Conservation (phyloP, 2,329 filamentous ascomycete species). For the Shiraia sp. region DNA sequence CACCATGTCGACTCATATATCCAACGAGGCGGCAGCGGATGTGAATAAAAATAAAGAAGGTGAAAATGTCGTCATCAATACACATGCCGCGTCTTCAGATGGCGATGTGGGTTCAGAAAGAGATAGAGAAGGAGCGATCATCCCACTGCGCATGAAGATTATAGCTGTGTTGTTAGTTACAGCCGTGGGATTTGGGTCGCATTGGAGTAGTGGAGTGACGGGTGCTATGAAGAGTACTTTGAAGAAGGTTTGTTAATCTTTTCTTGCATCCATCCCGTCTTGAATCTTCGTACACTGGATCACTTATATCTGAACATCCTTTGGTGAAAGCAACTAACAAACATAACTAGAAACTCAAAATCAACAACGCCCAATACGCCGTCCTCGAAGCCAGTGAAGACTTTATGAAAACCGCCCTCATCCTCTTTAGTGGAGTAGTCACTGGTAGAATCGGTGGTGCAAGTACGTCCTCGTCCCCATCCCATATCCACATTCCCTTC, state of each 20-base stretch:
- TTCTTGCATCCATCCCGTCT: background rate
- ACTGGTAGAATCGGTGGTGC: slow-evolving; percentile 65
- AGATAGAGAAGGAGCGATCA: slow-evolving; percentile 5
- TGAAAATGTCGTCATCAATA: too few relatives aligned
- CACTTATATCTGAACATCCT: too few relatives aligned
- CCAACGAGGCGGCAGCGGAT: too few relatives aligned
- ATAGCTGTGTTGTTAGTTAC: slow-evolving; percentile 56
- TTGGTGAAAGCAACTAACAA: too few relatives aligned
- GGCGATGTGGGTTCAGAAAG: too few relatives aligned
- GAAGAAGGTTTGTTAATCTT: slow-evolving; percentile 51
- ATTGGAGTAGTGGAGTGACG: slow-evolving; percentile 64
- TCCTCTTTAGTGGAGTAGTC: slow-evolving; percentile 58
- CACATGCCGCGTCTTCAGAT: too few relatives aligned
- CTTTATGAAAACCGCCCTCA: slow-evolving; percentile 63
- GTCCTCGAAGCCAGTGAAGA: slow-evolving; percentile 64
- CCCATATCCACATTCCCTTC: background rate
- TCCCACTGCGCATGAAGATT: slow-evolving; percentile 36
- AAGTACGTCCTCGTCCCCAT: slow-evolving; percentile 12
- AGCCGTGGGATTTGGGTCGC: slow-evolving; percentile 62
- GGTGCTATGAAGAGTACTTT: slow-evolving; percentile 65
- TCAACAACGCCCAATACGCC: slow-evolving; percentile 64
- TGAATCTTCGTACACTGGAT: too few relatives aligned
- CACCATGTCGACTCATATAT: too few relatives aligned
- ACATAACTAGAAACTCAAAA: slow-evolving; percentile 51
- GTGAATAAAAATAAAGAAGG: too few relatives aligned